Conservation (phyloP, 2,329 filamentous ascomycete genomes). For the Botrytis fabae region DNA sequence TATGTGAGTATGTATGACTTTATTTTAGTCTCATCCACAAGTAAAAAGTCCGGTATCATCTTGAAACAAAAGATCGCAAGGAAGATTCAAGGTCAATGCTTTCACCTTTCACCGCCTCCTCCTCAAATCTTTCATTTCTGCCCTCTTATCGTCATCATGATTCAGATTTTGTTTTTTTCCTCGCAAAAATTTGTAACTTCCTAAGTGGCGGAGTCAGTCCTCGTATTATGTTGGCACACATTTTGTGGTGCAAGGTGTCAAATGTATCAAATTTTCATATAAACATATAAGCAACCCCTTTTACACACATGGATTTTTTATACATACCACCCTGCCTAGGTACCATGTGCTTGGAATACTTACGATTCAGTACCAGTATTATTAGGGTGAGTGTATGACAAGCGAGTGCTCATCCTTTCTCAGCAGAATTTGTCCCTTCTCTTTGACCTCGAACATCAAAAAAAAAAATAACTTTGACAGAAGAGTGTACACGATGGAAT, state of each 20-base stretch:
- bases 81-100: slow-evolving; percentile 3
- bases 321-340: neutral
- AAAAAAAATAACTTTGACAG: neutral
- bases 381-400: neutral
- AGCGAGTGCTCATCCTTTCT: slow-evolving; percentile 1
- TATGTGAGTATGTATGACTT: no score
- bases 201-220: neutral
- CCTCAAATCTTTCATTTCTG: neutral
- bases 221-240: neutral
- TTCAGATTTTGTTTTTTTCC: neutral
- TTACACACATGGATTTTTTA: neutral
- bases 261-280: neutral
- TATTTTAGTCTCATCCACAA: neutral
- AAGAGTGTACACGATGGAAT: neutral
- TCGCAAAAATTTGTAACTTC: neutral
- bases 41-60: neutral
- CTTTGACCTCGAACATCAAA: neutral
- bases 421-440: neutral
- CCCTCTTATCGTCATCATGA: neutral
- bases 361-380: neutral
- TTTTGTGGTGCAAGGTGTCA: neutral
- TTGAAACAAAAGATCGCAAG: neutral
- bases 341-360: neutral
- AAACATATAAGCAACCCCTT: neutral
- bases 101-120: slow-evolving; percentile 11